phyloP scores from a whole-genome alignment of 495 filamentous ascomycete species.

The Xylaria curta region DNA sequence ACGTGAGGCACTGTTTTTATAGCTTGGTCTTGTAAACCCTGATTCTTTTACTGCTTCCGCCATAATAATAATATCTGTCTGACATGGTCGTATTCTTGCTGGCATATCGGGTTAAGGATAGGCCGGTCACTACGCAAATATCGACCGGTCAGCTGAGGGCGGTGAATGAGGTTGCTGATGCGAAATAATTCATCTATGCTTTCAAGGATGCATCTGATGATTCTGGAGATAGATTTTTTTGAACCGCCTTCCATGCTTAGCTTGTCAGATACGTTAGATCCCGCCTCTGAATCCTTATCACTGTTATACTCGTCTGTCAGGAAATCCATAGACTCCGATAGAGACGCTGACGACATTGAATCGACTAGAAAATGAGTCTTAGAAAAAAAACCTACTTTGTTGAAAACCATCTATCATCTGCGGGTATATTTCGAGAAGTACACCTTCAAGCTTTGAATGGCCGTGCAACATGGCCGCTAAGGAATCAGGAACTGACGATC shows the following conservation, averaged over 20 bases:
- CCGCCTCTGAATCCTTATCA: background rate
- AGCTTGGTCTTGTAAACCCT: background rate
- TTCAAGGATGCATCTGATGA: background rate
- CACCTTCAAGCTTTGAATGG: background rate
- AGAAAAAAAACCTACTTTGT: background rate
- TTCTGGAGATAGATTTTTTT: background rate
- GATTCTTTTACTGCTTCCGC: background rate
- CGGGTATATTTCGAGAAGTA: background rate
- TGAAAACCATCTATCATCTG: background rate
- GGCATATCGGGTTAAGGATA: background rate
- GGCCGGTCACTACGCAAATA: background rate
- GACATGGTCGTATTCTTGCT: background rate
- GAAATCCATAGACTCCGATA: background rate
- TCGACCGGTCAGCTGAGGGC: background rate
- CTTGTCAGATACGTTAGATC: background rate
- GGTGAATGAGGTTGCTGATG: background rate
- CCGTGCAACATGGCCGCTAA: background rate
- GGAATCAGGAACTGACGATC: background rate
- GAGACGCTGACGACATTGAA: background rate
- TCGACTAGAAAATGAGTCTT: background rate
- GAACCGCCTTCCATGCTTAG: background rate
- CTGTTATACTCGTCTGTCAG: background rate
- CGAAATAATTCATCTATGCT: constrained; percentile 2
- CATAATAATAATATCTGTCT: background rate
- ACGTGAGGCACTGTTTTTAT: background rate